Evolutionary conservation across 768 basidiomycete species (phyloP).

Genomic region (Amanita inopinata): DNA sequence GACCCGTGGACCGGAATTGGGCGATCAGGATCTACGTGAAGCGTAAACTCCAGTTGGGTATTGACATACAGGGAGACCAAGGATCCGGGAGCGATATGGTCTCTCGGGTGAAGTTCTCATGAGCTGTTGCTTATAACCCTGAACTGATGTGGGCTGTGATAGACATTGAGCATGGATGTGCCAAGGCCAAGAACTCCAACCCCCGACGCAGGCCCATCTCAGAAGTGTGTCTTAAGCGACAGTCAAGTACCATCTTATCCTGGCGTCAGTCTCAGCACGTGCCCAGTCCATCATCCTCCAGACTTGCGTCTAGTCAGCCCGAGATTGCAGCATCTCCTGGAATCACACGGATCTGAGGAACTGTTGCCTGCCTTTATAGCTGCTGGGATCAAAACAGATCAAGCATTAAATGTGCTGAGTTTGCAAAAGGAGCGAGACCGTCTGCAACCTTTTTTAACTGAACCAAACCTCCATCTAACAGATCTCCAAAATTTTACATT

Average conservation of each 20-base stretch:
- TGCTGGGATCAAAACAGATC: slow-evolving; percentile 16
- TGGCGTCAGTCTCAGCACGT: slow-evolving; percentile 10
- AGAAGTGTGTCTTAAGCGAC: not conserved
- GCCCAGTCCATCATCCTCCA: slow-evolving; percentile 13
- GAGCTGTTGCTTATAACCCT: not conserved
- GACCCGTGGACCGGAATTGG: slow-evolving; percentile 16
- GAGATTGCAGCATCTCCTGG: slow-evolving; percentile 14
- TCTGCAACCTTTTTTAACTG: not conserved
- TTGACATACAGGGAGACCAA: slow-evolving; percentile 1
- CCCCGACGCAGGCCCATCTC: not conserved
- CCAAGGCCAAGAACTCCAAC: not conserved
- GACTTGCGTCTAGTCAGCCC: slow-evolving; percentile 8
- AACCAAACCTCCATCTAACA: slow-evolving; percentile 2
- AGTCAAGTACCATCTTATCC: slow-evolving; percentile 1
- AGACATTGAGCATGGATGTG: not conserved
- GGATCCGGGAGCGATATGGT: no score
- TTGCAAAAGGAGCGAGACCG: not conserved
- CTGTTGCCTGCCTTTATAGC: slow-evolving; percentile 18
- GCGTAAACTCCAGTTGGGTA: slow-evolving; percentile 9
- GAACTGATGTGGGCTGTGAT: not conserved
- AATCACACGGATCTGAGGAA: slow-evolving; percentile 16
- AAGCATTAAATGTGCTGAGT: slow-evolving; percentile 14
- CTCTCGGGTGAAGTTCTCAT: no score
- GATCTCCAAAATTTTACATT: slow-evolving; percentile 5
- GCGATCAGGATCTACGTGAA: slow-evolving; percentile 17